These are phyloP conservation scores for Panellus pusillus DNA, from an alignment of 768 basidiomycete genomes.

Conservation along the genomic window DNA sequence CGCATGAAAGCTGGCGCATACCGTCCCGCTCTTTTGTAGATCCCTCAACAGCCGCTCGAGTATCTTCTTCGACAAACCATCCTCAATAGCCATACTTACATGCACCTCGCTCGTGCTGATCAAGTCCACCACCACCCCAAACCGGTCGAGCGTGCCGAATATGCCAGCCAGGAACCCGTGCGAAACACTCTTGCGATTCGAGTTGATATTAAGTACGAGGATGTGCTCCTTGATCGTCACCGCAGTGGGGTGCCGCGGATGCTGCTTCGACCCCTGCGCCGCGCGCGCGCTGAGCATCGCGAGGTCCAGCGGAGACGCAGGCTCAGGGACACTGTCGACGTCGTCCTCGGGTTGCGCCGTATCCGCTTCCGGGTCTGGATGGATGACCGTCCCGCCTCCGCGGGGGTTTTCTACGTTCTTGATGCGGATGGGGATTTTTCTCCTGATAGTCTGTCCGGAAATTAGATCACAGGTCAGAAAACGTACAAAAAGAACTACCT, in stretches of 20 bases:
- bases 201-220: constrained; percentile 89
- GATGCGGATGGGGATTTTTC: constrained; percentile 91
- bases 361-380: constrained; percentile 66
- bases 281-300: constrained; percentile 33
- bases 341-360: constrained; percentile 28
- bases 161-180: constrained; percentile 97
- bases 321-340: constrained; percentile 34
- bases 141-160: constrained; percentile 86
- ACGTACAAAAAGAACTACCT: constrained; percentile 42
- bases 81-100: constrained; percentile 97
- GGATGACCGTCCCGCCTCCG: constrained; percentile 92
- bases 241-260: constrained; percentile 77
- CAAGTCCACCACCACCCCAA: constrained; percentile 95
- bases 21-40: constrained; percentile 77
- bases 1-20: constrained; percentile 36
- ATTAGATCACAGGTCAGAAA: neutral
- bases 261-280: constrained; percentile 37
- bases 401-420: constrained; percentile 92
- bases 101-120: constrained; percentile 98
- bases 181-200: constrained; percentile 93
- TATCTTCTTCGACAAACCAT: constrained; percentile 59
- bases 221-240: constrained; percentile 98
- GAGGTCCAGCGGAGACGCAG: constrained; percentile 28
- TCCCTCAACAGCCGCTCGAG: constrained; percentile 77
- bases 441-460: constrained; percentile 69